Percentiles rank a stretch among this genome's conserved stretches.
Evolutionary conservation across 768 basidiomycete species (phyloP).

Genomic region (Amanita brunnescens): DNA sequence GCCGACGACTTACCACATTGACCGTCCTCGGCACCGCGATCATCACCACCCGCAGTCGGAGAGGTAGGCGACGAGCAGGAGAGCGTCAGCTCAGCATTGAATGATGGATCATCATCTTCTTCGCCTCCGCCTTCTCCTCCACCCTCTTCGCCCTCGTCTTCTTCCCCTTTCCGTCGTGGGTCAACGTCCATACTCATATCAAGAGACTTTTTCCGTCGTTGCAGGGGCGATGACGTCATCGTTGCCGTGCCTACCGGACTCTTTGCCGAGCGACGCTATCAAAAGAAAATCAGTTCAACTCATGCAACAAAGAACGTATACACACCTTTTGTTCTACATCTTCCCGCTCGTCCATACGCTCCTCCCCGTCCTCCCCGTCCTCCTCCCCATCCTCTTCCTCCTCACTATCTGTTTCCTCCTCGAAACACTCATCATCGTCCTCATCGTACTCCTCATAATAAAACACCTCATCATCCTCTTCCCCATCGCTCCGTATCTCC

Average conservation of each 20-base stretch:
- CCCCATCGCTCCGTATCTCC: constrained; percentile 15
- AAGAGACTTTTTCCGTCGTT: neutral
- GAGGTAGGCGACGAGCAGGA: constrained; percentile 17
- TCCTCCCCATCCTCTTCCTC: constrained; percentile 12
- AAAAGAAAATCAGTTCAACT: neutral
- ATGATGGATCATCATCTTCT: constrained; percentile 26
- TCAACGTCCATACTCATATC: neutral
- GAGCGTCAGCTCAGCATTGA: constrained; percentile 25
- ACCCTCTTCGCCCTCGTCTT: neutral
- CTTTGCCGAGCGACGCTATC: neutral
- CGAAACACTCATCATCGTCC: constrained; percentile 11
- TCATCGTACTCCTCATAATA: constrained; percentile 9
- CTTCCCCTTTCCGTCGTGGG: neutral
- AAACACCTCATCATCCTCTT: constrained; percentile 9
- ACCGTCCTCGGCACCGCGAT: neutral
- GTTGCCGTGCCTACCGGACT: neutral
- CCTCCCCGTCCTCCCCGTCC: constrained; percentile 7
- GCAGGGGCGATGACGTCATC: neutral
- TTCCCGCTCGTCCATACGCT: constrained; percentile 11
- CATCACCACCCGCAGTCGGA: neutral
- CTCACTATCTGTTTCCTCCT: constrained; percentile 12
- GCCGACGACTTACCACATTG: neutral
- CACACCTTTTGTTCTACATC: neutral
- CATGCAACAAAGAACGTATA: neutral
- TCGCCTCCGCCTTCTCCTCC: neutral